Conservation (phyloP, 2,329 filamentous ascomycete species). For the Colletotrichum sp. region DNA sequence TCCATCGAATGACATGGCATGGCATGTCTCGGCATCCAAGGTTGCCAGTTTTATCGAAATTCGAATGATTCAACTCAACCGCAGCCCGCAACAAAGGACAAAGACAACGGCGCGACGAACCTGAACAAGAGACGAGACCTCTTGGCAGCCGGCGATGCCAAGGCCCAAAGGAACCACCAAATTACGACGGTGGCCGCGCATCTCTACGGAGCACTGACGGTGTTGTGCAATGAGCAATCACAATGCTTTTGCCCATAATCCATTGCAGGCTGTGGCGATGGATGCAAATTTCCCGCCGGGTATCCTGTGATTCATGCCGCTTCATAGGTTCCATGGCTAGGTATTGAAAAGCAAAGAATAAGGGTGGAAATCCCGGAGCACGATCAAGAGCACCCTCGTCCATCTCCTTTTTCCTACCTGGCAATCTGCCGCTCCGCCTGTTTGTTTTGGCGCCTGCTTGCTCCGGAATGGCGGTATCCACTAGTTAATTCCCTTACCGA, state of each 20-base stretch:
- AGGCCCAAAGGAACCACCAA: background rate
- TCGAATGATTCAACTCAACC: background rate
- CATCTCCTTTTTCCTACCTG: background rate
- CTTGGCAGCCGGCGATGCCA: slow-evolving; percentile 4
- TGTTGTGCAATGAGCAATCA: background rate
- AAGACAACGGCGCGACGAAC: background rate
- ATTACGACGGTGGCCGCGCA: background rate
- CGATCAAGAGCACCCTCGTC: background rate
- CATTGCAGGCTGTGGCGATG: background rate
- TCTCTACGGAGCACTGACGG: background rate
- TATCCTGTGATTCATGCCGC: background rate
- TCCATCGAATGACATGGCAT: slow-evolving; percentile 1
- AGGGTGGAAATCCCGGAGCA: background rate
- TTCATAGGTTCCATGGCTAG: background rate
- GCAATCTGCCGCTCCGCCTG: slow-evolving; percentile 4
- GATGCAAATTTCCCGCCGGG: background rate
- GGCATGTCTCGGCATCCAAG: background rate
- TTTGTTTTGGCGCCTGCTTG: slow-evolving; percentile 9
- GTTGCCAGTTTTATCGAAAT: background rate
- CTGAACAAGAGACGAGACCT: background rate
- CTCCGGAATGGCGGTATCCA: slow-evolving; percentile 13
- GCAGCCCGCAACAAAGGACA: background rate
- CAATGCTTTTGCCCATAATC: background rate
- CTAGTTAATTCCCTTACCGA: slow-evolving; percentile 15
- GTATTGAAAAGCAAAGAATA: background rate